phyloP scores from a whole-genome alignment of 2,329 filamentous ascomycete species.

The Fusarium setosum region DNA sequence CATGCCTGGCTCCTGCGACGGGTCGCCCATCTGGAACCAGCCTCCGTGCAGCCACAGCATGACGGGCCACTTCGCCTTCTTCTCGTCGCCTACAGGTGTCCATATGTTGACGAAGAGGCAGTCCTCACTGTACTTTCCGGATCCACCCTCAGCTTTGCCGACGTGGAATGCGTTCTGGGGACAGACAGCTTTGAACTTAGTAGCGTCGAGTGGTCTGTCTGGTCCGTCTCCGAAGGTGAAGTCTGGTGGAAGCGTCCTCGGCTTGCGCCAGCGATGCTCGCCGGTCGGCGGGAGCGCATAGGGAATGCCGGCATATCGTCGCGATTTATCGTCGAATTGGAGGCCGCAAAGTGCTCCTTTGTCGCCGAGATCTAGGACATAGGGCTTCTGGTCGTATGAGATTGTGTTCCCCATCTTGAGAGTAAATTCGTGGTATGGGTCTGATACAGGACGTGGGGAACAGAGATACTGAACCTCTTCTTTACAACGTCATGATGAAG shows the following conservation, averaged over 20 bases:
- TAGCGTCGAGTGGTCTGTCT: slow-evolving; percentile 50
- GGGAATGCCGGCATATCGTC: slow-evolving; percentile 49
- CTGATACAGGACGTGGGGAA: no score
- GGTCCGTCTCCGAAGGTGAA: slow-evolving; percentile 43
- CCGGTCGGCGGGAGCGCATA: slow-evolving; percentile 54
- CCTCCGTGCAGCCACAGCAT: slow-evolving; percentile 55
- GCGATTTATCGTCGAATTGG: slow-evolving; percentile 47
- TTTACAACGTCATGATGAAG: no score
- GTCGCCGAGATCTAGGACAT: slow-evolving; percentile 8
- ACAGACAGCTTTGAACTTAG: slow-evolving; percentile 50
- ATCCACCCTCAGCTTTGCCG: slow-evolving; percentile 39
- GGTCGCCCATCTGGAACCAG: slow-evolving; percentile 60
- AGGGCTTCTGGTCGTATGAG: slow-evolving; percentile 17
- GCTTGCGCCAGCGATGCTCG: slow-evolving; percentile 51
- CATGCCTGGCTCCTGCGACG: slow-evolving; percentile 53
- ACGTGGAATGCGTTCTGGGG: slow-evolving; percentile 50
- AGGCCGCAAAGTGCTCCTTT: slow-evolving; percentile 46
- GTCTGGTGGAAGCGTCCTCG: slow-evolving; percentile 44
- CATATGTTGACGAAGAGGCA: slow-evolving; percentile 60
- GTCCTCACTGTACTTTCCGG: slow-evolving; percentile 53
- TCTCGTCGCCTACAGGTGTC: slow-evolving; percentile 49
- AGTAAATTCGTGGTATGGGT: no score
- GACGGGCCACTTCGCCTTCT: slow-evolving; percentile 43
- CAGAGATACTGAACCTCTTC: no score
- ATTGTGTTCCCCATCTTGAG: slow-evolving; percentile 20